Base-by-base conservation (phyloP, 805 yeast species). In the Vanderwaltozyma tropicalis region DNA sequence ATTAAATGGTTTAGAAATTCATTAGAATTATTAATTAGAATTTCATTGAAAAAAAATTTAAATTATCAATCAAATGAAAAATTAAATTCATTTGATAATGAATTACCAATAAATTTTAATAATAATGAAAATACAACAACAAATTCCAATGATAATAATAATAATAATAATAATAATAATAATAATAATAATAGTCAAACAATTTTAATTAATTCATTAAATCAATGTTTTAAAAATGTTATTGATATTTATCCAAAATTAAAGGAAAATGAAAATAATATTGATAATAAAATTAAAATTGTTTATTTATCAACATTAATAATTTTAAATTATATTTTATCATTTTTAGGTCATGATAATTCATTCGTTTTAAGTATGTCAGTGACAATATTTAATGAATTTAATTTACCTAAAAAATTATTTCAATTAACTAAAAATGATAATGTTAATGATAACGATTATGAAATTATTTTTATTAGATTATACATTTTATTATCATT, bases 281-380 rank as follows among this genome's bases (percentile, higher is more conserved):
- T 52, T 9, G 52, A 63, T 3, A 50, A 50, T n/a, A 57, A 59
- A 38, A 44, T 57, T 7, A 53, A 52, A 26, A 44, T 61, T 10
- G 45, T 68, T 11, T 65, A 67, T 32, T 48, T 65, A 7, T 49
- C 64, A 2, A 57, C 71, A 0, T 54, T 72, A 38, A 57, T 64
- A 0, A 47, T 71, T 9, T 50, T 76, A 22, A 78, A 78, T 49
- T 80, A 76, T 48, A 59, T 75, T 9, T 66, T 78, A 9, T 59
- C 77, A 2, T 60, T 78, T 29, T 70, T 76, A 18, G 87, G 88
- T 0, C 74, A 72, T 37, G 66, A 69, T 26, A 76, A 72, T 48
- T 72, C 82, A 6, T 59, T 76, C 28, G 77, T 79, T 1, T 62
- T 80, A 21, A 67, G 76, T 3, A 61, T 70, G 40, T 63, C 80